A percentile compares a stretch with the other conserved stretches of the same genome.
Conservation (phyloP, 108 stramenopile genomes). For the Conticribra weissflogii region DNA sequence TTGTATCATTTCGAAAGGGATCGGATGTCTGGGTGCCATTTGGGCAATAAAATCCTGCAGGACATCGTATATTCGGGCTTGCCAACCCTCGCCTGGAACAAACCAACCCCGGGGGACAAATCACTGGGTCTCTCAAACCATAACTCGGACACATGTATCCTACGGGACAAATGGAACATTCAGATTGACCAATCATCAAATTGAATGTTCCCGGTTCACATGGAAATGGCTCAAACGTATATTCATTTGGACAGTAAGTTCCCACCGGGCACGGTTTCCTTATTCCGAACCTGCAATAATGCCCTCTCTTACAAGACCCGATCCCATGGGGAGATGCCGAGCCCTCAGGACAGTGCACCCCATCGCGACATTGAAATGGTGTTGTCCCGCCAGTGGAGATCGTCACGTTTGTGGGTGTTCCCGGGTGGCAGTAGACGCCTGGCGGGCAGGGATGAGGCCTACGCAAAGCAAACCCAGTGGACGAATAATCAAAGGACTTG, state of each 20-base stretch:
- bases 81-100: conserved; percentile 69
- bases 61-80: conserved; percentile 67
- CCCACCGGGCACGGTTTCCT: conserved; percentile 67
- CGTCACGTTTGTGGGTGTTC: conserved; percentile 34
- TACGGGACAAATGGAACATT: conserved; percentile 79
- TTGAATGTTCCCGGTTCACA: conserved; percentile 87
- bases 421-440: conserved; percentile 74
- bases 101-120: conserved; percentile 78
- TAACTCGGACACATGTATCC: conserved; percentile 85
- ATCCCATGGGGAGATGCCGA: conserved; percentile 63
- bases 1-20: conserved; percentile 69
- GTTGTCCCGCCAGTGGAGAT: conserved; percentile 30
- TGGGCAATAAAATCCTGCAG: conserved; percentile 84
- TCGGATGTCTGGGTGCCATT: conserved; percentile 80
- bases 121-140: conserved; percentile 58
- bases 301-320: conserved; percentile 78
- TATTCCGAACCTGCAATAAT: conserved; percentile 65
- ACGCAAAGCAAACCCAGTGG: conserved; percentile 49
- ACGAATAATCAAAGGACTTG: conserved; percentile 69
- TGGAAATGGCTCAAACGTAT: conserved; percentile 63
- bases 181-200: conserved; percentile 59
- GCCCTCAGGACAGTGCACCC: conserved; percentile 73
- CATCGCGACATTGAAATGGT: conserved; percentile 35
- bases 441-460: conserved; percentile 65
- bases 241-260: conserved; percentile 80